These are phyloP conservation scores for Karstenula rhodostoma DNA, from an alignment of 2,329 filamentous ascomycete species.

Conservation along the genomic window DNA sequence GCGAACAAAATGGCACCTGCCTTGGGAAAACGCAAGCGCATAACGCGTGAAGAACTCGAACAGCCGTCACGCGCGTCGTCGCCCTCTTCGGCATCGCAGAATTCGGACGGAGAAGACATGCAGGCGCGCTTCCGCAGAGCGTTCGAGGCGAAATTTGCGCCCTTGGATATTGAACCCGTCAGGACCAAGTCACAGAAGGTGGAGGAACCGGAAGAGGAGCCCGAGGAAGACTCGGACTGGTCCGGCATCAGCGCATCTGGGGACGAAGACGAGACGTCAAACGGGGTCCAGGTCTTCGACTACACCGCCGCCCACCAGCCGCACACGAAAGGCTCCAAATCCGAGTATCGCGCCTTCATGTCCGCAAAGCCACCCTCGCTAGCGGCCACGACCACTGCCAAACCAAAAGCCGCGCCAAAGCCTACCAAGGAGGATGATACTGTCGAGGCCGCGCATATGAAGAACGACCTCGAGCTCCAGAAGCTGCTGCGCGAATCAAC, in stretches of 20 bases:
- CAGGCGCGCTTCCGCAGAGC: constrained; percentile 81
- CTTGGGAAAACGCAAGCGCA: constrained; percentile 57
- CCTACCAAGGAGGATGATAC: constrained; percentile 55
- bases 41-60: constrained; percentile 42
- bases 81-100: constrained; percentile 37
- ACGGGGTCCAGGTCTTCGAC: constrained; percentile 55
- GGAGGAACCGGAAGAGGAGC: constrained; percentile 39
- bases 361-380: constrained; percentile 60
- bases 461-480: constrained; percentile 92
- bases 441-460: constrained; percentile 72
- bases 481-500: constrained; percentile 91
- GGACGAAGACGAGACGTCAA: constrained; percentile 48
- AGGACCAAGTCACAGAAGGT: constrained; percentile 35
- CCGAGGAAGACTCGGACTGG: constrained; percentile 63
- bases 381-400: constrained; percentile 38
- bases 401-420: constrained; percentile 22
- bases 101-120: constrained; percentile 61
- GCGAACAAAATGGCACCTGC: constrained; percentile 48
- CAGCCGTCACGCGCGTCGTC: constrained; percentile 37
- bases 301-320: constrained; percentile 38
- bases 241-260: constrained; percentile 66
- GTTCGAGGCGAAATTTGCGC: constrained; percentile 89
- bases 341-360: constrained; percentile 82
- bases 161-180: constrained; percentile 61
- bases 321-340: constrained; percentile 53